A percentile compares a stretch with the other conserved stretches of the same genome.
phyloP scores from a whole-genome alignment of 345 rosid species.

The Camelina laxa region DNA sequence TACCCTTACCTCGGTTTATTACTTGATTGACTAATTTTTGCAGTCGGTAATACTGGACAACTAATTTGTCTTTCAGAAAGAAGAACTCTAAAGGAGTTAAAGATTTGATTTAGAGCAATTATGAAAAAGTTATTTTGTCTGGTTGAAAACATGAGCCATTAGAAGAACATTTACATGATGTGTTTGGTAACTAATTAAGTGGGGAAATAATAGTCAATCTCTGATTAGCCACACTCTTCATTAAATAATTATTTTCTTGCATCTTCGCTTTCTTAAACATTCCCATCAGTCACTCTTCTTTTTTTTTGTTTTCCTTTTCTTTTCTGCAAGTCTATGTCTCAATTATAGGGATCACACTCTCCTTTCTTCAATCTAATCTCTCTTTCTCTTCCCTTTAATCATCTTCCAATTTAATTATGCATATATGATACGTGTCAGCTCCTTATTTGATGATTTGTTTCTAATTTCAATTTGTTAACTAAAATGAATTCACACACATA shows the following conservation, averaged over 20 bases:
- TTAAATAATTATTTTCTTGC: background rate
- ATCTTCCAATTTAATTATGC: constrained; percentile 23
- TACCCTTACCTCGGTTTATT: background rate
- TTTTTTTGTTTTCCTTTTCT: background rate
- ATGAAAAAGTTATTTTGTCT: constrained; percentile 31
- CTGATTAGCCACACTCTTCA: constrained; percentile 38
- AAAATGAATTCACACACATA: background rate
- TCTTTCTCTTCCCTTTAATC: constrained; percentile 25
- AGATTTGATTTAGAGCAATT: constrained; percentile 21
- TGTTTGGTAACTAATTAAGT: constrained; percentile 33
- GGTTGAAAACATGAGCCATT: constrained; percentile 41
- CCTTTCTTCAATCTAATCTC: constrained; percentile 29
- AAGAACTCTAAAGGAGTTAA: constrained; percentile 12
- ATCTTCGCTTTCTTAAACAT: constrained; percentile 21
- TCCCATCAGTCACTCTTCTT: constrained; percentile 2
- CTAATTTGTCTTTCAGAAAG: background rate
- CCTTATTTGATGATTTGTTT: constrained; percentile 9
- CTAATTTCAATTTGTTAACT: background rate
- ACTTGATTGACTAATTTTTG: constrained; percentile 31
- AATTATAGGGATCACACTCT: constrained; percentile 35
- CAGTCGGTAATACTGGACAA: constrained; percentile 12
- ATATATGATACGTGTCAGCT: background rate
- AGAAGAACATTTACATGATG: constrained; percentile 29
- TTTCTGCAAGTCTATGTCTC: constrained; percentile 32
- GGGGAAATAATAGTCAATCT: constrained; percentile 32